Conservation (phyloP, 305 asterid genomes). For the Rubia tinctorum region DNA sequence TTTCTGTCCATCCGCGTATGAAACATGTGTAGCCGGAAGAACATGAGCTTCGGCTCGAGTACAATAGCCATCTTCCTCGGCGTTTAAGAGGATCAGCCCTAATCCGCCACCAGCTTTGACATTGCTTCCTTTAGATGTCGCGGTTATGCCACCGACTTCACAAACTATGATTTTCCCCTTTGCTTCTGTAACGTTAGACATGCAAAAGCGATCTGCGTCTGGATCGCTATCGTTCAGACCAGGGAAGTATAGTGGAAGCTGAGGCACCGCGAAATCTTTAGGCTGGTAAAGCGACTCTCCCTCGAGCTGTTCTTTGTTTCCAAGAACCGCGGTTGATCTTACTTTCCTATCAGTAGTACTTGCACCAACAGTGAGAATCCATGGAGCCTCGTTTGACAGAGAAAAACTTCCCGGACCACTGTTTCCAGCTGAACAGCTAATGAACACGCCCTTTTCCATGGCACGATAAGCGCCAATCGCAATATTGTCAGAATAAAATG, state of each 20-base stretch:
- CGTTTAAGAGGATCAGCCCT: conserved; percentile 27
- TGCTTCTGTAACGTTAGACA: conserved; percentile 4
- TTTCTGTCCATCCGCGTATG: conserved; percentile 21
- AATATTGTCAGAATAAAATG: conserved; percentile 23
- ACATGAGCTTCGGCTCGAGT: conserved; percentile 24
- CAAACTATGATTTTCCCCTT: conserved; percentile 33
- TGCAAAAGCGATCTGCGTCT: conserved; percentile 17
- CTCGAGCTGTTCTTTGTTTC: conserved; percentile 30
- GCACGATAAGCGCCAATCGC: conserved; percentile 52
- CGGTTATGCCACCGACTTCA: conserved; percentile 5
- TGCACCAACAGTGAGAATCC: conserved; percentile 75
- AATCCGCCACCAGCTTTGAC: conserved; percentile 36
- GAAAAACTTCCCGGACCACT: conserved; percentile 19
- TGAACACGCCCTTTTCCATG: conserved; percentile 44
- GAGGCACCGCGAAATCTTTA: conserved; percentile 21
- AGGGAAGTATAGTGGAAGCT: conserved; percentile 23
- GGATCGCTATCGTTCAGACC: conserved; percentile 3
- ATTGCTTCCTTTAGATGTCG: conserved; percentile 15
- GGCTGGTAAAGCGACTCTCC: conserved; percentile 55
- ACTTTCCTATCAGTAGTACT: conserved; percentile 42
- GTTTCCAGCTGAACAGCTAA: conserved; percentile 52
- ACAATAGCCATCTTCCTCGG: conserved; percentile 7
- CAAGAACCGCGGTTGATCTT: conserved; percentile 43
- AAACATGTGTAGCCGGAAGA: conserved; percentile 29
- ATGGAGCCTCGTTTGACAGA: conserved; percentile 50